These are phyloP conservation scores for Coprinopsis sp. DNA, from an alignment of 768 basidiomycete genomes.

Conservation along the genomic window DNA sequence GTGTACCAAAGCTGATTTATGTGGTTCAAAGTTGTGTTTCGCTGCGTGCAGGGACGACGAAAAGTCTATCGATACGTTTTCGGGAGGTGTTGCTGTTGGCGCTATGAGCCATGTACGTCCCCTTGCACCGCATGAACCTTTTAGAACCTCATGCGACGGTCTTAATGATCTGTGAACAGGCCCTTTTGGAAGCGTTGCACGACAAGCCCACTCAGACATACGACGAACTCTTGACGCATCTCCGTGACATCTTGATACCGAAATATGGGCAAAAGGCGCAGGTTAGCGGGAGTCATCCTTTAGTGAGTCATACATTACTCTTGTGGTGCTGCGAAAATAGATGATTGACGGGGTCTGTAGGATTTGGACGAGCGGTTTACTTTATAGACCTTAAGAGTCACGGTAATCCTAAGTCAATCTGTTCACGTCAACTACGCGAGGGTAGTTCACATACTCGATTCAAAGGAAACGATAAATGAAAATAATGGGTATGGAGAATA, in stretches of 20 bases:
- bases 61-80: constrained; percentile 67
- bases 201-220: constrained; percentile 61
- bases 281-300: constrained; percentile 65
- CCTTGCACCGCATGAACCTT: neutral
- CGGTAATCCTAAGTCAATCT: too few species aligned
- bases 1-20: too few species aligned
- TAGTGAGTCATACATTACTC: constrained; percentile 33
- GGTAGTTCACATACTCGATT: too few species aligned
- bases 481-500: too few species aligned
- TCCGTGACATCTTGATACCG: constrained; percentile 44
- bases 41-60: constrained; percentile 68
- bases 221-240: constrained; percentile 46
- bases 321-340: too few species aligned
- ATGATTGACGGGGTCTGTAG: too few species aligned
- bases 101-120: constrained; percentile 73
- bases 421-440: too few species aligned
- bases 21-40: constrained; percentile 61
- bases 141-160: neutral
- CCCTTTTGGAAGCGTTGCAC: constrained; percentile 20
- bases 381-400: too few species aligned
- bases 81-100: constrained; percentile 63
- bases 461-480: too few species aligned
- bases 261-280: constrained; percentile 70
- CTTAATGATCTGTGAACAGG: neutral
- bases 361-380: too few species aligned